Evolutionary conservation across 73 alveolate species (phyloP).

Genomic region (Diophrys appendiculata): DNA sequence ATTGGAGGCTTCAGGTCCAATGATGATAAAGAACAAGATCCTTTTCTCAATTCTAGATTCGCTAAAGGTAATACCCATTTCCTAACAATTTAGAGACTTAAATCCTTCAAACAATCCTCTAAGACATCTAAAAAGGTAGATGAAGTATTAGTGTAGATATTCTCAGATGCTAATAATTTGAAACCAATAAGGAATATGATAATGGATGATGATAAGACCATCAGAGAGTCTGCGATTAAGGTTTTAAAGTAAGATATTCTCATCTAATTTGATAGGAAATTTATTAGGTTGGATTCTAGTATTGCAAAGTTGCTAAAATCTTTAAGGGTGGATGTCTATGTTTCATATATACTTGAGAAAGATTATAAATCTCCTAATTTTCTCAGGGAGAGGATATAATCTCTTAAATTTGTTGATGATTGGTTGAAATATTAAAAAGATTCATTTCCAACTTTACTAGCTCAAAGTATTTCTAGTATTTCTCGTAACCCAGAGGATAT

Average conservation of each 20-base stretch:
- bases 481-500: constrained; percentile 52
- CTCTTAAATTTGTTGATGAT: constrained; percentile 45
- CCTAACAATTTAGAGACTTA: too few relatives aligned
- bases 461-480: constrained; percentile 33
- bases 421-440: constrained; percentile 41
- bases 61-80: neutral
- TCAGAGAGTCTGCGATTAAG: constrained; percentile 15
- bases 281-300: constrained; percentile 27
- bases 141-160: neutral
- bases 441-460: constrained; percentile 51
- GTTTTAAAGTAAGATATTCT: constrained; percentile 5
- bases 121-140: neutral
- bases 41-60: neutral
- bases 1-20: neutral
- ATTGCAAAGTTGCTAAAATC: constrained; percentile 37
- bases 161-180: neutral
- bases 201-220: constrained; percentile 24
- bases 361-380: constrained; percentile 49
- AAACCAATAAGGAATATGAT: neutral
- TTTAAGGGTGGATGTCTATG: constrained; percentile 33
- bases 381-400: constrained; percentile 40
- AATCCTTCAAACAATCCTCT: too few relatives aligned
- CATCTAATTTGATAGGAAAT: constrained; percentile 12
- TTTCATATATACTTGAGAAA: constrained; percentile 44
- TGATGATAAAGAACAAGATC: neutral